Base-by-base conservation (phyloP, 768 basidiomycete genomes). In the Mycena crocata region DNA sequence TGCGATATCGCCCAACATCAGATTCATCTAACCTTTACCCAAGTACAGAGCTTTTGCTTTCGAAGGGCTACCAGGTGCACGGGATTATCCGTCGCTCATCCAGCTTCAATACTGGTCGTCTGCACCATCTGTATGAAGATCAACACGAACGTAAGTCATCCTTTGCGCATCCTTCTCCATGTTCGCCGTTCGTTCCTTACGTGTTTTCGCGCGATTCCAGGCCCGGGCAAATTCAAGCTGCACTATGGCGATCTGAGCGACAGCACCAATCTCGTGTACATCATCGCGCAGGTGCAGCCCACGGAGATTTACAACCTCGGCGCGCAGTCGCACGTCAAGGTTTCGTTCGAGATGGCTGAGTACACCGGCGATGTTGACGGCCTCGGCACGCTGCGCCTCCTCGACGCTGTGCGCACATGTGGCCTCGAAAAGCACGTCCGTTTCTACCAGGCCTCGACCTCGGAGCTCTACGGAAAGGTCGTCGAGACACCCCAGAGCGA, bases 281-380 rank as follows among this genome's bases (percentile, higher is more conserved):
- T 98, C 83, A 91, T 99, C 77, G 92, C 97, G 4, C 90, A 94
- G 73, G 95, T 98, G 60, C 93, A 93, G 78, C 96, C 96, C 2
- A 91, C 95, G 24, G 97, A 99, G 81, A 91, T 99, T 66, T 99
- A 98, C 88, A 99, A 98, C 80, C 91, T 99, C 57, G 96, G 95
- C 48, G 96, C 96, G 19, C 96, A 99, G 79, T 95, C 94, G 45
- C 96, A 99, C 82, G 96, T 99, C 84, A 99, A 99, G 80, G 96
- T 99, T 70, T 98, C 96, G 30, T 99, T 99, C 79, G 97, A 98
- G 80, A 97, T 99, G 95, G 94, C 96, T 28, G 96, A 99, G 81
- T 99, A 99, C 83, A 99, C 97, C 0, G 96, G 94, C 55, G 97
- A 99, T 75, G 96, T 99, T 52, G 96, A 99, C 73, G 96, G 91